A percentile compares a stretch with the other conserved stretches of the same genome.
phyloP scores from a whole-genome alignment of 169 alveolate species.

The Eimeria tenella region DNA sequence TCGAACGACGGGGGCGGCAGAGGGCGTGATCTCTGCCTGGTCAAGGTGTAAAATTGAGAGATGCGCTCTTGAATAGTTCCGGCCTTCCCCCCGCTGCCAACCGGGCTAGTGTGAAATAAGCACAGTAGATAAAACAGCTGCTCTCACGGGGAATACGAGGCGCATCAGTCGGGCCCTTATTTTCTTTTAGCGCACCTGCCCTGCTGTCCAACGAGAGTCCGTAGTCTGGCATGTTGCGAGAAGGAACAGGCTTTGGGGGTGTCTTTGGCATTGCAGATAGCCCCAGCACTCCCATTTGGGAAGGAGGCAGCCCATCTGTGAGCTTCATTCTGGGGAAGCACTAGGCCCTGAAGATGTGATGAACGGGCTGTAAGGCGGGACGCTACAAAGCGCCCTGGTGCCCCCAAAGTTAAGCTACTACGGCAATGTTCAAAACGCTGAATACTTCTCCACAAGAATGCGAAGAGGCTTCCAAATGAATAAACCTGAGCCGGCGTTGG shows the following conservation, averaged over 20 bases:
- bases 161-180: too few relatives aligned
- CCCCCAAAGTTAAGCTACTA: neutral
- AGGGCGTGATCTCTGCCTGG: too few relatives aligned
- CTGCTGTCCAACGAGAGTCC: constrained; percentile 59
- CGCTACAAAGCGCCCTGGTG: neutral
- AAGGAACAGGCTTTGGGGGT: constrained; percentile 55
- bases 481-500: neutral
- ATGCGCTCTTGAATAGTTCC: too few relatives aligned
- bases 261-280: constrained; percentile 38
- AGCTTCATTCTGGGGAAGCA: constrained; percentile 19
- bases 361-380: neutral
- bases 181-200: neutral
- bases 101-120: too few relatives aligned
- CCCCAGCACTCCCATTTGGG: constrained; percentile 58
- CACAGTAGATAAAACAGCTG: too few relatives aligned
- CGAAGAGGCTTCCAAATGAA: neutral
- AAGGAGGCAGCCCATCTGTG: constrained; percentile 60
- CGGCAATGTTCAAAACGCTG: too few relatives aligned
- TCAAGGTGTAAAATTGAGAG: too few relatives aligned
- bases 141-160: too few relatives aligned
- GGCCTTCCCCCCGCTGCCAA: too few relatives aligned
- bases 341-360: neutral
- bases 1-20: too few relatives aligned
- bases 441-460: neutral
- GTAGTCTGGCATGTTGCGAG: constrained; percentile 28